Evolutionary conservation across 805 yeast genomes (phyloP), one percentile per base, ranked within the genome.

Genomic region (Candida suzukii): DNA sequence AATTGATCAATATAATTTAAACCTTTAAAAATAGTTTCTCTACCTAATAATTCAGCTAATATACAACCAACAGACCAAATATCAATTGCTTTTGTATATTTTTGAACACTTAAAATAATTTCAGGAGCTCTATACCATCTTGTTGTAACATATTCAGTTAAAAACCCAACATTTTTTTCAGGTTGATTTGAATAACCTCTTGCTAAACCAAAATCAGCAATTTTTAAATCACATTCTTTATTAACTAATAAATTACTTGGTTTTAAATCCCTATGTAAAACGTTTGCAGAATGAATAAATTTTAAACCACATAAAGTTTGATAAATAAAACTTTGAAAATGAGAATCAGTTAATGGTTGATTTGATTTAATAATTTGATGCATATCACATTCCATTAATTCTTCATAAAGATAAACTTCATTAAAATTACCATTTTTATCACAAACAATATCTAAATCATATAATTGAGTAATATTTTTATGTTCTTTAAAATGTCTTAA

Each of bases 41-140:
- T 90, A 3, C 95, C 95, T 17, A 93, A 66, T 47, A 93, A 72
- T 59, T 93, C 99, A 1, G 98, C 99, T 41, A 93, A 67, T 44
- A 93, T 90, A 66, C 99, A 93, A 3, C 99, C 99, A 18, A 93
- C 95, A 0, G 97, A 88, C 99, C 99, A 93, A 43, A 93, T 75
- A 61, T 93, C 99, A 45, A 93, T 91, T 20, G 99, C 96, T 65
- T 88, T 90, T 6, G 98, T 86, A 62, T 91, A 91, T 44, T 90
- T 87, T 60, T 93, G 95, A 67, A 86, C 88, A 48, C 95, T 83
- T 41, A 93, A 71, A 88, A 93, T 91, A 63, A 93, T 88, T 58
- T 93, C 99, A 0, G 99, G 99, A 3, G 99, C 99, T 51, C 99
- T 72, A 63, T 93, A 93, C 99, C 99, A 93, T 60, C 99, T 74